Evolutionary conservation across 2,329 filamentous ascomycete genomes (phyloP).

Genomic region (Magnaporthiopsis incrustans): DNA sequence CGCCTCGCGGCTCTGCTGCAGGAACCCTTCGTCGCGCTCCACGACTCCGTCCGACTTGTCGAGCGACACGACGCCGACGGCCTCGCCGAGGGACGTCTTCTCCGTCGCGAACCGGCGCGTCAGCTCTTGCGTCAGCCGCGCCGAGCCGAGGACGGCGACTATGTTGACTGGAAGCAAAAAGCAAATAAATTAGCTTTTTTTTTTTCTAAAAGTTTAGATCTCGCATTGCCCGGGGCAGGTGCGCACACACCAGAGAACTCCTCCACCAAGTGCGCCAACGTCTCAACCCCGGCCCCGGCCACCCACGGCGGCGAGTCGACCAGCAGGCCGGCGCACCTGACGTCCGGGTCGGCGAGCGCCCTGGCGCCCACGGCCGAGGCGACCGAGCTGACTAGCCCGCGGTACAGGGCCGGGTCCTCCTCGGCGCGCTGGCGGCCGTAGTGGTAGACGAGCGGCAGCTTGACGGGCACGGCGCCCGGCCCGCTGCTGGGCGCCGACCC

Average conservation of each 20-base stretch:
- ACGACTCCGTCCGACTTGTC: constrained; percentile 82
- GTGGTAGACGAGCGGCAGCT: constrained; percentile 85
- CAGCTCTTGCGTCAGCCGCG: constrained; percentile 68
- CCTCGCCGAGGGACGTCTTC: constrained; percentile 52
- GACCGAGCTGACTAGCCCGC: constrained; percentile 64
- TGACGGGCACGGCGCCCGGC: constrained; percentile 79
- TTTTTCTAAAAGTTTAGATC: too few relatives aligned
- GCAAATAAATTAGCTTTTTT: not conserved
- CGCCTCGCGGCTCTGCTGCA: constrained; percentile 65
- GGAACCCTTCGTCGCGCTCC: constrained; percentile 63
- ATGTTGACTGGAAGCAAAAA: constrained; percentile 57
- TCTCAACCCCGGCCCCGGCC: constrained; percentile 57
- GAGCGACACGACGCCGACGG: constrained; percentile 67
- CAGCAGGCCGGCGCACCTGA: constrained; percentile 68
- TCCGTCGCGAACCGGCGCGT: constrained; percentile 55
- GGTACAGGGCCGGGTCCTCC: constrained; percentile 66
- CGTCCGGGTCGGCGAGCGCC: constrained; percentile 65
- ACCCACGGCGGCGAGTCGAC: constrained; percentile 74
- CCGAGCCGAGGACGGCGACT: constrained; percentile 74
- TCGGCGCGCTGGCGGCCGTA: constrained; percentile 69
- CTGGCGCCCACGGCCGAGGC: constrained; percentile 72
- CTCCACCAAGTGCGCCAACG: constrained; percentile 66
- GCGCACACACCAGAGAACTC: constrained; percentile 41
- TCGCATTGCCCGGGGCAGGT: too few relatives aligned
- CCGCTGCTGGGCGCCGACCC: constrained; percentile 87